Evolutionary conservation across 345 rosid genomes (phyloP).

Genomic region (Eucalyptus curtisii): DNA sequence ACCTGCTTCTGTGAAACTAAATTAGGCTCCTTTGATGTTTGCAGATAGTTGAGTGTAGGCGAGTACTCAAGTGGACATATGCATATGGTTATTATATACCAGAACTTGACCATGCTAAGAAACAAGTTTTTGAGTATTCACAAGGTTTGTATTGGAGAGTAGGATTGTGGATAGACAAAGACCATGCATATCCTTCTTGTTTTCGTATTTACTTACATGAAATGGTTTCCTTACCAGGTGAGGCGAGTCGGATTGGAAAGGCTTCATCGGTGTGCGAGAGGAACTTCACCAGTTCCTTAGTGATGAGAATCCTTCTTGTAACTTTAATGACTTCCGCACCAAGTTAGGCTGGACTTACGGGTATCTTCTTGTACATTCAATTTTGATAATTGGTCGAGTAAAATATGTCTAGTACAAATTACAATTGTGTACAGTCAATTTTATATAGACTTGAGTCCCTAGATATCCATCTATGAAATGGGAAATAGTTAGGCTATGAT

Average conservation of each 20-base stretch:
- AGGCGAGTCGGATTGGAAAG: constrained; percentile 98
- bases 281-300: constrained; percentile 58
- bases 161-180: background rate
- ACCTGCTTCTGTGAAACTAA: background rate
- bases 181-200: background rate
- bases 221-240: constrained; percentile 43
- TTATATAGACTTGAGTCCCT: background rate
- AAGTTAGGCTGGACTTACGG: constrained; percentile 85
- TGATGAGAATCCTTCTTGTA: constrained; percentile 48
- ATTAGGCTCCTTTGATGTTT: background rate
- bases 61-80: constrained; percentile 98
- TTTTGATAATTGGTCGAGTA: background rate
- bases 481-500: background rate
- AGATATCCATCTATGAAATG: background rate
- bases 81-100: constrained; percentile 93
- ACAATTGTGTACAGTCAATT: background rate
- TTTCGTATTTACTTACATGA: no score
- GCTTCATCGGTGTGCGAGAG: constrained; percentile 98
- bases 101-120: constrained; percentile 77
- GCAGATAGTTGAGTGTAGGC: constrained; percentile 94
- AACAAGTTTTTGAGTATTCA: constrained; percentile 86
- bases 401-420: background rate
- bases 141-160: constrained; percentile 48
- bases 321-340: constrained; percentile 80
- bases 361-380: constrained; percentile 16